Percentiles rank a stretch among this genome's conserved stretches.
Evolutionary conservation across 177 flowering plant genomes (phyloP).

Genomic region (Tripterygium wilfordii): DNA sequence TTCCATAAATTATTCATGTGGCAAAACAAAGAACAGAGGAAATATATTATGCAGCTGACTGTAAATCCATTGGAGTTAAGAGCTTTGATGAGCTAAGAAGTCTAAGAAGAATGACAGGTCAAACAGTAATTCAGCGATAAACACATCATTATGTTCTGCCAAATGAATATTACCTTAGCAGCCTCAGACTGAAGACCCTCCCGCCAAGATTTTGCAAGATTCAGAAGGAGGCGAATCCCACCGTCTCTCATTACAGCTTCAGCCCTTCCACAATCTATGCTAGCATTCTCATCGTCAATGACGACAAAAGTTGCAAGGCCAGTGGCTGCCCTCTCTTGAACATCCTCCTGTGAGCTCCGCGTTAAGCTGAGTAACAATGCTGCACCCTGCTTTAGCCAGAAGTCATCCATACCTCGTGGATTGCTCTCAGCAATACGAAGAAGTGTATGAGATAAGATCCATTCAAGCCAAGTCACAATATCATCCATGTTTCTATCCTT

Average conservation of each 20-base stretch:
- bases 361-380: slow-evolving; percentile 64
- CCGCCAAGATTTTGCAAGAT: slow-evolving; percentile 80
- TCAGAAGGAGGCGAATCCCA: slow-evolving; percentile 74
- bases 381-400: slow-evolving; percentile 94
- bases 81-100: too few relatives aligned
- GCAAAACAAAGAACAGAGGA: too few relatives aligned
- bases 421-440: slow-evolving; percentile 80
- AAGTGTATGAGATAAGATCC: slow-evolving; percentile 79
- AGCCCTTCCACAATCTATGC: slow-evolving; percentile 76
- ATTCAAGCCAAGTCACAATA: slow-evolving; percentile 85
- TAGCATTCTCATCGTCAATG: slow-evolving; percentile 90
- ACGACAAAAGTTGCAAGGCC: slow-evolving; percentile 98
- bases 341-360: slow-evolving; percentile 91
- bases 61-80: too few relatives aligned
- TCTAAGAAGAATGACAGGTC: too few relatives aligned
- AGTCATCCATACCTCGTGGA: slow-evolving; percentile 62
- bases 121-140: too few relatives aligned
- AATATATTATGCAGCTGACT: too few relatives aligned
- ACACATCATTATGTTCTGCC: background rate
- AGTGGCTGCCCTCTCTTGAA: slow-evolving; percentile 97
- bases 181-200: slow-evolving; percentile 98
- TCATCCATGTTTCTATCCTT: slow-evolving; percentile 48
- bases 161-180: slow-evolving; percentile 57
- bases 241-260: slow-evolving; percentile 92
- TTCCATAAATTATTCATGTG: too few relatives aligned